These are phyloP conservation scores for Davidsoniella neocaledoniae DNA, from an alignment of 2,329 filamentous ascomycete genomes.

Conservation along the genomic window DNA sequence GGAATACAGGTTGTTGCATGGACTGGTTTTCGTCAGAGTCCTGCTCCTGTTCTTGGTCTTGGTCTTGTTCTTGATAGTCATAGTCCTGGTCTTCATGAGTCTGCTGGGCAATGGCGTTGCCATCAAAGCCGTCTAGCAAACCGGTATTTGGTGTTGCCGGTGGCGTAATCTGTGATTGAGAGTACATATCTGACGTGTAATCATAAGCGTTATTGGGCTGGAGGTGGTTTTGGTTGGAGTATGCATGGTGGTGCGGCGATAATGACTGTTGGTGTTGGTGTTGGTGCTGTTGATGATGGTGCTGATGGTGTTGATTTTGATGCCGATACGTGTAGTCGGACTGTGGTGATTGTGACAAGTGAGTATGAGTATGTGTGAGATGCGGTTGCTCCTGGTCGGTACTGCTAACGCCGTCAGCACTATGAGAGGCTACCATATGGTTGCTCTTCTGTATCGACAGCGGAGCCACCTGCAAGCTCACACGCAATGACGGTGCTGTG, in stretches of 20 bases:
- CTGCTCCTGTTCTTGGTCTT: conserved; percentile 20
- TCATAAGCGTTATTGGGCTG: conserved; percentile 11
- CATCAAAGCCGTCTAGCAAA: conserved; percentile 21
- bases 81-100: background rate
- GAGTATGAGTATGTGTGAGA: background rate
- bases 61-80: background rate
- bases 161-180: conserved; percentile 53
- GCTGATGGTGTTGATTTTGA: background rate
- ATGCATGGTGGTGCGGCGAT: conserved; percentile 10
- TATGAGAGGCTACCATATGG: background rate
- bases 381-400: background rate
- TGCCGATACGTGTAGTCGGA: background rate
- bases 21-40: background rate
- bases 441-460: conserved; percentile 32
- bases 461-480: conserved; percentile 45
- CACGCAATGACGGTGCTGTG: conserved; percentile 28
- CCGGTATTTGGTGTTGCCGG: conserved; percentile 53
- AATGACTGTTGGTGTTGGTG: background rate
- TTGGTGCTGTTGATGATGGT: background rate
- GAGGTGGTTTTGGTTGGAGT: conserved; percentile 15
- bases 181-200: conserved; percentile 24
- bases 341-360: conserved; percentile 3
- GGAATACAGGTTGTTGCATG: conserved; percentile 50
- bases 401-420: background rate
- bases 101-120: conserved; percentile 32